Base-by-base conservation (phyloP, 306 rosid species). In the Albizia julibrissin region DNA sequence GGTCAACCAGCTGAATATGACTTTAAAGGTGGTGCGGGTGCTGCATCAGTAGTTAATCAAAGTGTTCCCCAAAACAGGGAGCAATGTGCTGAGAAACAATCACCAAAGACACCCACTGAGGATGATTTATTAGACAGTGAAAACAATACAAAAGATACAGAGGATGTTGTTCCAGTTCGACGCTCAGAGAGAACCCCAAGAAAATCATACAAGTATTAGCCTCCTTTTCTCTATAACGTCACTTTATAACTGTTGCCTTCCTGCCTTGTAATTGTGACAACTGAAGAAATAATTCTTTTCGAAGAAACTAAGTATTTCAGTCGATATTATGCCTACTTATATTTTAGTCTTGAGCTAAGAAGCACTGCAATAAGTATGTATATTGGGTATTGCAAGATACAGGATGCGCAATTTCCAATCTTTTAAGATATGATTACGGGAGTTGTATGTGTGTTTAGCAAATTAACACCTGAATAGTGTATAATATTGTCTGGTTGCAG, bases 21-120 rank as follows among this genome's bases (percentile, higher is more conserved):
- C 87, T 93, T 95, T 71, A 91, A 91, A 82, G 97, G 96, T 69
- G 98, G 95, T 68, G 93, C 90, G 6, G 95, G 98, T 66, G 87
- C 84, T 37, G 40, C 89, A 73, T 79, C 90, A 80, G 77, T 64
- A 13, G 88, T 87, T 79, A 91, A 86, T 84, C 89, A 82, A 40
- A 62, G 19, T 81, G 85, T 79, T 79, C 74, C 80, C 71, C 89
- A 86, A 79, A 83, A 79, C 78, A 87, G 76, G 83, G 79, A 77
- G 69, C 73, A 79, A 65, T 64, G 11, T 79, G 81, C 54, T 27
- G 92, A 81, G 76, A 81, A 77, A 69, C 89, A 81, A 39, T 87
- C 92, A 59, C 91, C 88, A 12, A 74, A 80, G 72, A 74, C 83
- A 46, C 81, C 89, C 39, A 29, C 61, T 87, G 89, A 86, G 71